Conservation (phyloP, 345 rosid genomes). For the Trapa bicornis region DNA sequence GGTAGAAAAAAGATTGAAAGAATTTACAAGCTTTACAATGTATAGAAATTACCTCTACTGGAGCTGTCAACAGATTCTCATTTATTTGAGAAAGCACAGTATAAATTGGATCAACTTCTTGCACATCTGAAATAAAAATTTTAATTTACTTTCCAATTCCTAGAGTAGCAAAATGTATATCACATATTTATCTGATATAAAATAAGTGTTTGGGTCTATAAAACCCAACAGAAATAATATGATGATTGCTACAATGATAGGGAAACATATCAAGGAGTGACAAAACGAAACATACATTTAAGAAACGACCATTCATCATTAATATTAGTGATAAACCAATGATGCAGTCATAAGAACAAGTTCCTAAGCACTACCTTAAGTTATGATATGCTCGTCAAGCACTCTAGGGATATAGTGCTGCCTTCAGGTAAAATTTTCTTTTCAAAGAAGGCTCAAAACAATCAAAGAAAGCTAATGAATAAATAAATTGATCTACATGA, state of each 20-base stretch:
- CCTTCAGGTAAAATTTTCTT: no score
- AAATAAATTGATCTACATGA: neutral
- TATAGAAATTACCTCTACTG: conserved; percentile 27
- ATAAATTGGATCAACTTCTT: conserved; percentile 38
- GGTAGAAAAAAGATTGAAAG: neutral
- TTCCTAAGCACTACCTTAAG: no score
- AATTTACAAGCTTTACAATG: neutral
- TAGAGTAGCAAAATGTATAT: neutral
- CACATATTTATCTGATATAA: neutral
- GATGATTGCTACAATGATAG: neutral
- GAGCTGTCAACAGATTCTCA: conserved; percentile 41
- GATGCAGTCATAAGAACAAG: neutral
- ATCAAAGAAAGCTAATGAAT: neutral
- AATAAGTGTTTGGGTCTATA: neutral
- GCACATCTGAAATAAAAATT: conserved; percentile 22
- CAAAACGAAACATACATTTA: neutral
- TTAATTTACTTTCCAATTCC: neutral
- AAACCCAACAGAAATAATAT: neutral
- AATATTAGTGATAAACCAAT: neutral
- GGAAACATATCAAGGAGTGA: neutral
- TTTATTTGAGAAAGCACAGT: conserved; percentile 36
- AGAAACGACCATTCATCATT: neutral
- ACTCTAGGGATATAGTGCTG: neutral
- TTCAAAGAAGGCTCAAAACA: neutral
- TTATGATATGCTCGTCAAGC: neutral